Evolutionary conservation across 2,329 filamentous ascomycete genomes (phyloP).

Genomic region (Pseudocercospora fuligena): DNA sequence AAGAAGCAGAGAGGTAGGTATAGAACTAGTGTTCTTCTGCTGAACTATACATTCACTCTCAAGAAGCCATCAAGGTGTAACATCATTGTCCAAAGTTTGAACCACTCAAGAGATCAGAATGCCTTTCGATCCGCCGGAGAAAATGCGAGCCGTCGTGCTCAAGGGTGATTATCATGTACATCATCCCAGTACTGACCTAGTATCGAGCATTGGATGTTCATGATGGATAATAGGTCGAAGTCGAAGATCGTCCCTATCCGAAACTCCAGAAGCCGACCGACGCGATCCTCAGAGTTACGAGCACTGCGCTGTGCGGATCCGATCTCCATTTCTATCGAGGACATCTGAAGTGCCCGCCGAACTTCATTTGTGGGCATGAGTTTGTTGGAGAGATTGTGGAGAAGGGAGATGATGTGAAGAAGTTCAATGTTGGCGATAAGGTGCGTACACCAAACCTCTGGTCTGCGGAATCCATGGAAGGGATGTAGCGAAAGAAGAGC

Average conservation of each 20-base stretch:
- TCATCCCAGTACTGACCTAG: neutral
- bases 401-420: conserved; percentile 69
- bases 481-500: too few relatives aligned
- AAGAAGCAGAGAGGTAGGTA: neutral
- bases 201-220: neutral
- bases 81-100: conserved; percentile 6
- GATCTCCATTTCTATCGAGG: conserved; percentile 88
- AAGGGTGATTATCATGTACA: conserved; percentile 70
- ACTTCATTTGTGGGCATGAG: conserved; percentile 75
- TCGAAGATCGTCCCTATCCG: conserved; percentile 81
- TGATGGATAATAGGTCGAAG: conserved; percentile 54
- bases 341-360: conserved; percentile 70
- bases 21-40: neutral
- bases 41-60: neutral
- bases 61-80: conserved; percentile 21
- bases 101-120: neutral
- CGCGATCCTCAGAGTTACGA: conserved; percentile 80
- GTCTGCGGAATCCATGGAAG: neutral
- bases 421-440: conserved; percentile 71
- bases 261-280: conserved; percentile 72
- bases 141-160: conserved; percentile 90
- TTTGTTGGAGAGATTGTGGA: conserved; percentile 79
- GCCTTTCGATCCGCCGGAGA: conserved; percentile 44
- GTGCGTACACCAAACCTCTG: conserved; percentile 21
- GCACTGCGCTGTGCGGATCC: conserved; percentile 85